Percentiles rank a stretch among this genome's conserved stretches.
Evolutionary conservation across 805 yeast genomes (phyloP).

Genomic region (Yamadazyma takamatsuzukensis): DNA sequence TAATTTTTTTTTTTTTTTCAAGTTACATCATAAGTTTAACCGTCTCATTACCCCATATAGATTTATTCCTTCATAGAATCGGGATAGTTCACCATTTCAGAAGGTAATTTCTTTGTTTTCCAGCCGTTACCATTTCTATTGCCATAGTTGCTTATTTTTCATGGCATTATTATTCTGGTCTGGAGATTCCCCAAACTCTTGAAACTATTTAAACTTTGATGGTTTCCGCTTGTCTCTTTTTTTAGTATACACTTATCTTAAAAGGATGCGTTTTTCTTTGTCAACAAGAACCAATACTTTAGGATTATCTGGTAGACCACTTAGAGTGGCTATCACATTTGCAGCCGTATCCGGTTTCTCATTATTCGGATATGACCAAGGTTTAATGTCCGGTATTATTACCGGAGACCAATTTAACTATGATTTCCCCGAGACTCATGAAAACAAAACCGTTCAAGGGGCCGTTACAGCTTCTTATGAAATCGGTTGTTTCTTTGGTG

Average conservation of each 20-base stretch:
- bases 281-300: conserved; percentile 44
- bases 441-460: conserved; percentile 49
- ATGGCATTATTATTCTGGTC: too few species aligned
- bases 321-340: conserved; percentile 20
- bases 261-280: conserved; percentile 8
- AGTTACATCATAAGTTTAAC: too few species aligned
- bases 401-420: conserved; percentile 33
- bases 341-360: conserved; percentile 27
- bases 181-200: too few species aligned
- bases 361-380: conserved; percentile 35
- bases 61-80: too few species aligned
- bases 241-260: background rate
- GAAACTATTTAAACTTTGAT: too few species aligned
- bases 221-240: too few species aligned
- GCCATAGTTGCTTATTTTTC: too few species aligned
- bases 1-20: too few species aligned
- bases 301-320: conserved; percentile 53
- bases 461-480: conserved; percentile 66
- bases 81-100: too few species aligned
- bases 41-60: too few species aligned
- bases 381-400: conserved; percentile 42
- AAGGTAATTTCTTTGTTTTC: too few species aligned
- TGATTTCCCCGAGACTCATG: conserved; percentile 34
- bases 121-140: too few species aligned
- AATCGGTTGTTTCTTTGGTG: conserved; percentile 55